Evolutionary conservation across 176 grass and related monocot genomes (phyloP).

Genomic region (Aechmea fasciata): DNA sequence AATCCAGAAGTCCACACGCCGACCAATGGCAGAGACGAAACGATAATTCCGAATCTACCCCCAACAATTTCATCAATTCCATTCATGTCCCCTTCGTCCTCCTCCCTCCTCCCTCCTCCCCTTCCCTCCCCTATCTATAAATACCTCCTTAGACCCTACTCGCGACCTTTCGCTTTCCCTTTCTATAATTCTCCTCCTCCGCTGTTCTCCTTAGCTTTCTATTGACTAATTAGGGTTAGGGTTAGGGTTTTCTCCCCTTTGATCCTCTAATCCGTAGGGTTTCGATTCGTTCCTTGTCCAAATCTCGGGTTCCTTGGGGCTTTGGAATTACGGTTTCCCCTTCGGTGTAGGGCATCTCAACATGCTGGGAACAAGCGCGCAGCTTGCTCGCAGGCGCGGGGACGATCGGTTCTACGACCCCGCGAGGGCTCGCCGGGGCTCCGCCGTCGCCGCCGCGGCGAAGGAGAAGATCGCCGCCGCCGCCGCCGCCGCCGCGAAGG

Average conservation of each 20-base stretch:
- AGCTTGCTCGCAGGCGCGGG: conserved; percentile 21
- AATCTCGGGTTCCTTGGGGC: conserved; percentile 3
- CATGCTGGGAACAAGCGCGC: conserved; percentile 34
- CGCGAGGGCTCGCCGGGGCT: conserved; percentile 19
- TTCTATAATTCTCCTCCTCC: not conserved
- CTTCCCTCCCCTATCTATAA: not conserved
- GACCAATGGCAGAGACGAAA: not conserved
- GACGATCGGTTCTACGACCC: conserved; percentile 25
- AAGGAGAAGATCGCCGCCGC: too few relatives aligned
- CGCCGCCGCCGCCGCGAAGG: not conserved
- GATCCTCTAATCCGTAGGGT: not conserved
- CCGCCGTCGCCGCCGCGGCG: conserved; percentile 6
- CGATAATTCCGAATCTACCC: not conserved
- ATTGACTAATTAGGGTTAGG: not conserved
- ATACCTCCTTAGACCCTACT: not conserved
- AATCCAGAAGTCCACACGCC: not conserved
- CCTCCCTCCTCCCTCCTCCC: not conserved
- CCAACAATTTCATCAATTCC: not conserved
- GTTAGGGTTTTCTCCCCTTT: conserved; percentile 29
- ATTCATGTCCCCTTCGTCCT: not conserved
- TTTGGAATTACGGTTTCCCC: not conserved
- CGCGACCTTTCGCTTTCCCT: not conserved
- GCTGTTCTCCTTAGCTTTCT: not conserved
- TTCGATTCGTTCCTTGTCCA: conserved; percentile 14
- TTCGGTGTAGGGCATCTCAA: not conserved